Evolutionary conservation across 2,329 filamentous ascomycete genomes (phyloP), one percentile per base, ranked within the genome.

Genomic region (Microsporum canis): DNA sequence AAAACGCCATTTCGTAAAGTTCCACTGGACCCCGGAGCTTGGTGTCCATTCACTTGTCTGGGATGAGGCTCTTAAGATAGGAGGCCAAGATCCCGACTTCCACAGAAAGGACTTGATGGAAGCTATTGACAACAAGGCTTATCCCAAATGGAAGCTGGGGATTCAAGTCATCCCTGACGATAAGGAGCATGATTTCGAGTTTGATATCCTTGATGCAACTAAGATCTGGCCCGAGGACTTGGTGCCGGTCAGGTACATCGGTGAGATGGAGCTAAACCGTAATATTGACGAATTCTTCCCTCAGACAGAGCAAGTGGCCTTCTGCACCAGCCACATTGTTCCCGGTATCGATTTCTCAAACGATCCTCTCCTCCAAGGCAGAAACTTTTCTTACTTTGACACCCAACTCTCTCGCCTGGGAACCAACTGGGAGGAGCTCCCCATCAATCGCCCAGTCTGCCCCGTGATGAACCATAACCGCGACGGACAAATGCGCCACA

Each of bases 191-290:
- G 83, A 88, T 14, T 95, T 92, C 63, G 89, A 92, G 5, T 92
- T 94, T 63, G 89, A 94, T 68, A 86, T 92, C 34, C 81, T 95
- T 1, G 89, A 95, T 66, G 86, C 89, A 0, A 95, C 89, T 41
- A 94, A 95, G 76, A 73, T 92, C 31, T 94, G 89, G 88, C 89
- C 89, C 0, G 88, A 94, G 69, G 87, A 92, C 10, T 74, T 85
- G 0, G 77, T 91, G 0, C 89, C 89, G 0, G 79, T 92, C 23
- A 82, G 86, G 5, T 89, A 89, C 69, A 88, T 95, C 61, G 89
- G 88, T 43, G 83, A 91, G 72, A 71, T 95, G 0, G 86, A 91
- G 70, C 80, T 95, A 4, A 91, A 94, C 78, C 82, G 82, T 60
- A 92, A 89, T 63, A 79, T 88, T 1, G 88, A 92, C 65, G 88